Evolutionary conservation across 805 yeast genomes (phyloP), one percentile per base, ranked within the genome.

Genomic region (Zygoascus tannicola): DNA sequence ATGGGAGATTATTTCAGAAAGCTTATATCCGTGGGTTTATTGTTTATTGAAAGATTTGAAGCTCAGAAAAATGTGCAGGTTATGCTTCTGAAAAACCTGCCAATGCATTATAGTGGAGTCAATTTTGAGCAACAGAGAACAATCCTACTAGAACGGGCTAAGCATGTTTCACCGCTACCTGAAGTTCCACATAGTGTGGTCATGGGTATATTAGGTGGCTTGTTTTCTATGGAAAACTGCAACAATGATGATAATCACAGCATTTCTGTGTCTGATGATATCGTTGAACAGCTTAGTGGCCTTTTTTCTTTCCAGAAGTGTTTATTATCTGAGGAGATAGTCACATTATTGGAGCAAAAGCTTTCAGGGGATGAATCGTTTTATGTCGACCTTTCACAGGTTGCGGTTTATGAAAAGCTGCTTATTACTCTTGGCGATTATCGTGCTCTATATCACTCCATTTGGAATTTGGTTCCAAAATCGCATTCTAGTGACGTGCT

Each of bases 21-120:
- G 52, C 65, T 88, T 32, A 87, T 90, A 37, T 85, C 96, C 7
- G 79, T 92, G 0, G 98, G 97, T 3, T 69, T 86, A 0, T 75
- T 88, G 38, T 85, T 83, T 60, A 60, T 77, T 10, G 64, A 69
- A 2, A 70, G 75, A 5, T 74, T 76, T 4, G 35, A 38, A 15
- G 28, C 38, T 5, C 34, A 40, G 18, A 49, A 50, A 16, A 68
- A 68, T 5, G 59, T 64, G 22, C 80, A 80, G 41, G 69, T 54
- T 68, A 55, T 62, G 55, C 46, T 70, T 70, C 35, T 95, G 75
- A 34, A 43, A 12, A 58, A 59, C 39, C 44, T 65, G 22, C 66
- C 66, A 19, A 32, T 22, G n/a, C 23, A 28, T 37, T 23, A 32
- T n/a, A 18, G 38, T 19, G 19, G 16, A 10, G 12, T 33, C 5